Conservation (phyloP, 1,284 basidiomycete genomes). For the Earliella scabrosa region DNA sequence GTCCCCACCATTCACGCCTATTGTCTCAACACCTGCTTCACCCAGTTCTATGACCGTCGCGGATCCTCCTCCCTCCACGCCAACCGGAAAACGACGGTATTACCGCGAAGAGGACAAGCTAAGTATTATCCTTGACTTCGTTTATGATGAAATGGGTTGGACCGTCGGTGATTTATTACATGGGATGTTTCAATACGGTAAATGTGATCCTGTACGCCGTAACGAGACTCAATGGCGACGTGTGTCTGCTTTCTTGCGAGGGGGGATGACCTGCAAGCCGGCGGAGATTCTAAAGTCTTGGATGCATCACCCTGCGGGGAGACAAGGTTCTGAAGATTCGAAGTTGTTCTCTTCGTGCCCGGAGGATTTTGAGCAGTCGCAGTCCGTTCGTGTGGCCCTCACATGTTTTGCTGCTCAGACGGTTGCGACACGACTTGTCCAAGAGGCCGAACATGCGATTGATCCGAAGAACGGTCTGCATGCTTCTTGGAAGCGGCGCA, state of each 20-base stretch:
- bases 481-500: background rate
- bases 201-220: background rate
- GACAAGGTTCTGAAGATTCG: background rate
- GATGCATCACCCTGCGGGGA: background rate
- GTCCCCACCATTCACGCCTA: too few relatives aligned
- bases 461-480: background rate
- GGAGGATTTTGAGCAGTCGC: background rate
- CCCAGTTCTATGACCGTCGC: too few relatives aligned
- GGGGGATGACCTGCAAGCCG: background rate
- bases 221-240: background rate
- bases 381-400: constrained; percentile 1
- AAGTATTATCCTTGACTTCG: background rate
- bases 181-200: background rate
- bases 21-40: too few relatives aligned
- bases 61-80: too few relatives aligned
- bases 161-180: background rate
- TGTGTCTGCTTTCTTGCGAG: background rate
- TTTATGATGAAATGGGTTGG: constrained; percentile 1
- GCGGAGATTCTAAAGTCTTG: background rate
- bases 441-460: background rate
- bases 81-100: background rate
- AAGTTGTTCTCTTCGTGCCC: background rate
- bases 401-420: background rate
- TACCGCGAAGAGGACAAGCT: background rate
- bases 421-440: background rate